These are phyloP conservation scores for Hymenotorrendiella dingleyae DNA, from an alignment of 2,329 filamentous ascomycete species.

Conservation along the genomic window DNA sequence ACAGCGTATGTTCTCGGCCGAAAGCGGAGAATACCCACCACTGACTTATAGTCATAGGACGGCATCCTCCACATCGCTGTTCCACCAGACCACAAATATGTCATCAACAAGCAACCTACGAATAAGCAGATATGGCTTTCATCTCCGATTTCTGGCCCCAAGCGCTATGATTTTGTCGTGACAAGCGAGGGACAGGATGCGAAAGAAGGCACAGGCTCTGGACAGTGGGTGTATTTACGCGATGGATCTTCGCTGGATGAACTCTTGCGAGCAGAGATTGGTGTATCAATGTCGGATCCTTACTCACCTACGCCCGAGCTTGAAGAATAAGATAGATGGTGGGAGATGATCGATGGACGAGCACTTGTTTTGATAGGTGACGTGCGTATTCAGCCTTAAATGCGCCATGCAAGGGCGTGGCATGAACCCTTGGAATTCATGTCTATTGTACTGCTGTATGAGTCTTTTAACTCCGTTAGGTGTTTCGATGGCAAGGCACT, in stretches of 20 bases:
- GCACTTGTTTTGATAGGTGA: slow-evolving; percentile 2
- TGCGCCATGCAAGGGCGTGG: too few relatives aligned
- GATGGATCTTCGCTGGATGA: slow-evolving; percentile 73
- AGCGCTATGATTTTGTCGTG: slow-evolving; percentile 87
- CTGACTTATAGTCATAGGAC: slow-evolving; percentile 46
- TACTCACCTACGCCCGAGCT: too few relatives aligned
- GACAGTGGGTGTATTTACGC: slow-evolving; percentile 82
- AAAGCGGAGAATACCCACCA: background rate
- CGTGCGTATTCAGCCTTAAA: too few relatives aligned
- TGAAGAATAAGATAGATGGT: slow-evolving; percentile 6
- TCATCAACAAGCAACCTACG: slow-evolving; percentile 97
- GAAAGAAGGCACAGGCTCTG: slow-evolving; percentile 69
- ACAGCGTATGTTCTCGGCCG: slow-evolving; percentile 54
- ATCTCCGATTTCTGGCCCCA: slow-evolving; percentile 84
- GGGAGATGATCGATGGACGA: background rate
- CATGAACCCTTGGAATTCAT: too few relatives aligned
- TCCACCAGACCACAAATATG: slow-evolving; percentile 69
- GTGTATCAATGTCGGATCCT: slow-evolving; percentile 44
- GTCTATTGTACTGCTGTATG: too few relatives aligned
- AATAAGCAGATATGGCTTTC: slow-evolving; percentile 98
- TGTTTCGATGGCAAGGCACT: too few relatives aligned
- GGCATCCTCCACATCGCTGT: slow-evolving; percentile 77
- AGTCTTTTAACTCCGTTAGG: too few relatives aligned
- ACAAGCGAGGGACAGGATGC: slow-evolving; percentile 65
- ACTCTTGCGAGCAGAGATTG: slow-evolving; percentile 70